phyloP scores from a whole-genome alignment of 2,329 filamentous ascomycete genomes.

The Ophiostoma australiae region DNA sequence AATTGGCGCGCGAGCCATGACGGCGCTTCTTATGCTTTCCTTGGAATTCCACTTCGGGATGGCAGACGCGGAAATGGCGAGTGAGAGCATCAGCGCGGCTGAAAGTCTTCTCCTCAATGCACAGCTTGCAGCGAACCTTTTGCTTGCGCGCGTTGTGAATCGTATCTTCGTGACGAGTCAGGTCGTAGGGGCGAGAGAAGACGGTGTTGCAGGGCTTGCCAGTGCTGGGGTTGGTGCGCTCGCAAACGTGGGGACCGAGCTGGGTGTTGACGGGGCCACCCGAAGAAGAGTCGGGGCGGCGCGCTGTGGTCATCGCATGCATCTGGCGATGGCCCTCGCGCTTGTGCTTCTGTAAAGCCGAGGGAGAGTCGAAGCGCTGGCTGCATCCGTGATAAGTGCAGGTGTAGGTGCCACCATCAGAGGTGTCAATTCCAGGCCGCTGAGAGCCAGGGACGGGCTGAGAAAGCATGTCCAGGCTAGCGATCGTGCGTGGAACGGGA shows the following conservation, averaged over 20 bases:
- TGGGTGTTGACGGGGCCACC: constrained; percentile 71
- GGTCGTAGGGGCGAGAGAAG: constrained; percentile 92
- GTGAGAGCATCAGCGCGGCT: constrained; percentile 92
- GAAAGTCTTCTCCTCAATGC: constrained; percentile 95
- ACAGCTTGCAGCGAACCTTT: constrained; percentile 88
- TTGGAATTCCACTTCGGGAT: constrained; percentile 81
- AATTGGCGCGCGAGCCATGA: neutral
- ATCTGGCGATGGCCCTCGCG: constrained; percentile 82
- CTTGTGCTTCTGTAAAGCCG: constrained; percentile 89
- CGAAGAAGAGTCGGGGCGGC: constrained; percentile 38
- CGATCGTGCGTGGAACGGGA: constrained; percentile 29
- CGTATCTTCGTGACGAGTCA: constrained; percentile 93
- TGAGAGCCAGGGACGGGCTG: constrained; percentile 32
- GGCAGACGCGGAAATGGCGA: constrained; percentile 88
- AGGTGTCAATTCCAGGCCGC: constrained; percentile 58
- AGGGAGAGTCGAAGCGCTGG: constrained; percentile 79
- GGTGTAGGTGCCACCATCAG: constrained; percentile 85
- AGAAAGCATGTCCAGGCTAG: constrained; percentile 30
- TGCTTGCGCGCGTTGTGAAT: constrained; percentile 94
- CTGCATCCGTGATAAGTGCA: constrained; percentile 93
- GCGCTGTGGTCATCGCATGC: constrained; percentile 45
- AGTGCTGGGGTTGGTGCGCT: constrained; percentile 88
- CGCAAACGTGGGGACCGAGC: constrained; percentile 87
- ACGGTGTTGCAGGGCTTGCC: constrained; percentile 91
- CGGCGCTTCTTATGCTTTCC: constrained; percentile 50